These are phyloP conservation scores for Monosporascus sp. DNA, from an alignment of 2,329 filamentous ascomycete genomes.

Conservation along the genomic window DNA sequence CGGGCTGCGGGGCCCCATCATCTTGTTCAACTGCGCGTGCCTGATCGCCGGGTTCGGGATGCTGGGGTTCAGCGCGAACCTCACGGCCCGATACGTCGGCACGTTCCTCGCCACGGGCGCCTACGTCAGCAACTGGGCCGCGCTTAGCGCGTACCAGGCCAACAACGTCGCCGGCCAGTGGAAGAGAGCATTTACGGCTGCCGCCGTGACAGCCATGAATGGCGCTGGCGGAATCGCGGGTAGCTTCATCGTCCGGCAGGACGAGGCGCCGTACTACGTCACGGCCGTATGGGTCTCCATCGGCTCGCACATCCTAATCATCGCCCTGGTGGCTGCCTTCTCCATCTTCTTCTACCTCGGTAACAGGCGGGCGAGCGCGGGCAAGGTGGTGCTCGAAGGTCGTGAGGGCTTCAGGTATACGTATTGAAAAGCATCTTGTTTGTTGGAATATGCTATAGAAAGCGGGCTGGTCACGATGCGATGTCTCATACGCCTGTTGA, in stretches of 20 bases:
- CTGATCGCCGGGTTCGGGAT: slow-evolving; percentile 61
- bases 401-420: slow-evolving; percentile 29
- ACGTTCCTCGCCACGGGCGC: slow-evolving; percentile 63
- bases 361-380: slow-evolving; percentile 44
- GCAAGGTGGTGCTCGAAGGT: slow-evolving; percentile 45
- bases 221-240: slow-evolving; percentile 61
- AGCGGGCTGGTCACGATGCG: too few species aligned
- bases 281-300: slow-evolving; percentile 66
- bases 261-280: slow-evolving; percentile 57
- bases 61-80: slow-evolving; percentile 55
- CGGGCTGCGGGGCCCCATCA: slow-evolving; percentile 56
- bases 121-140: slow-evolving; percentile 66
- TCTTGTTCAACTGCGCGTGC: slow-evolving; percentile 58
- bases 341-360: slow-evolving; percentile 46
- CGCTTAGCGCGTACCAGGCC: slow-evolving; percentile 56
- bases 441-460: not conserved
- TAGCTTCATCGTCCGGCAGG: slow-evolving; percentile 57
- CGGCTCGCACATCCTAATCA: slow-evolving; percentile 56
- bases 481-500: too few species aligned
- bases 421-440: slow-evolving; percentile 8
- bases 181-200: slow-evolving; percentile 59
- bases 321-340: slow-evolving; percentile 46
- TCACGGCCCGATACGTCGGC: slow-evolving; percentile 58
- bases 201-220: slow-evolving; percentile 55
- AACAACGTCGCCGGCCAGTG: slow-evolving; percentile 61